These are phyloP conservation scores for Licmophora abbreviata DNA, from an alignment of 108 stramenopile genomes.

Conservation along the genomic window DNA sequence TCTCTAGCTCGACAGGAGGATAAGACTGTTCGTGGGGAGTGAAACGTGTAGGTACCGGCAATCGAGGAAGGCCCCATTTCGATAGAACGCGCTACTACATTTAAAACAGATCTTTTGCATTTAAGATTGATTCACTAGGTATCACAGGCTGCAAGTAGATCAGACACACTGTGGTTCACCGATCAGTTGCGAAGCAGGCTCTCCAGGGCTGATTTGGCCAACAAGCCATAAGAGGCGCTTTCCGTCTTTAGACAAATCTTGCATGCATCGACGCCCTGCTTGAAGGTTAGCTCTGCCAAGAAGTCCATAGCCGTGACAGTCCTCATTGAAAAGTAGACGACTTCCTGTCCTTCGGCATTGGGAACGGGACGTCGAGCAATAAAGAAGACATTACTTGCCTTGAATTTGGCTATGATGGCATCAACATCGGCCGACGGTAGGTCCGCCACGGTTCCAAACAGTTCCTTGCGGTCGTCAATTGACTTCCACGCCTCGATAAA, in stretches of 20 bases:
- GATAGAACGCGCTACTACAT: too few relatives aligned
- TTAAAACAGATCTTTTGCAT: too few relatives aligned
- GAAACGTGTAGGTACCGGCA: too few relatives aligned
- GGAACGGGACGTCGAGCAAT: conserved; percentile 92
- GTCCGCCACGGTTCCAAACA: conserved; percentile 64
- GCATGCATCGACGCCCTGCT: conserved; percentile 81
- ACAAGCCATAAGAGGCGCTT: conserved; percentile 51
- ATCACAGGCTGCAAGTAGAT: too few relatives aligned
- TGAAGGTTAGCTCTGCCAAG: conserved; percentile 91
- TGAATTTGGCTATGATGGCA: conserved; percentile 66
- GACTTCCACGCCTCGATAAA: conserved; percentile 84
- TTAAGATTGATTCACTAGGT: too few relatives aligned
- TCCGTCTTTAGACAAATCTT: conserved; percentile 91
- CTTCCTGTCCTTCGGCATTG: conserved; percentile 86
- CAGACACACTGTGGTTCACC: too few relatives aligned
- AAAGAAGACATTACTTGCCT: conserved; percentile 72
- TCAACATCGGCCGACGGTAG: conserved; percentile 79
- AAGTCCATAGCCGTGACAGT: conserved; percentile 73
- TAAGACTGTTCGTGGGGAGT: too few relatives aligned
- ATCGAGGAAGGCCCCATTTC: too few relatives aligned
- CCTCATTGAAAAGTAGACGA: conserved; percentile 84
- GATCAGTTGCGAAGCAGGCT: conserved; percentile 47
- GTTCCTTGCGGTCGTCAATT: conserved; percentile 86
- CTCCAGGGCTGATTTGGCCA: conserved; percentile 79
- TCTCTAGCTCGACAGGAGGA: too few relatives aligned